Conservation (phyloP, 2,329 filamentous ascomycete genomes). For the Lachnellula willkommii region DNA sequence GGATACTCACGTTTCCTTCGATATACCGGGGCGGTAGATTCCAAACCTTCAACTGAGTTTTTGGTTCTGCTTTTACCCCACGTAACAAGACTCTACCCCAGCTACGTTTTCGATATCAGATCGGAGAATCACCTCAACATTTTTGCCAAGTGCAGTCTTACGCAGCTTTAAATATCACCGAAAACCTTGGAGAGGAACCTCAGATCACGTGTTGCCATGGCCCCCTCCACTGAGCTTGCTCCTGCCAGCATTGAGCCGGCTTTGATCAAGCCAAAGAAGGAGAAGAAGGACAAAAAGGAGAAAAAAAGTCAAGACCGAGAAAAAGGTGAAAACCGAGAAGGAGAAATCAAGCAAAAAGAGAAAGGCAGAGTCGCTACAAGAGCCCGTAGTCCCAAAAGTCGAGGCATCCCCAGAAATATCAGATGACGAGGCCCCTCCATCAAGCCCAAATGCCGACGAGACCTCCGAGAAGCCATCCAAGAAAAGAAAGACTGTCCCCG, state of each 20-base stretch:
- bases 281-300: conserved; percentile 5
- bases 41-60: too few relatives aligned
- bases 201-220: conserved; percentile 2
- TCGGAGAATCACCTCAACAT: too few relatives aligned
- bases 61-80: too few relatives aligned
- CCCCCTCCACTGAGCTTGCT: neutral
- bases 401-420: conserved; percentile 2
- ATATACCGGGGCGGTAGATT: too few relatives aligned
- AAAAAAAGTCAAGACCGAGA: neutral
- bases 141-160: neutral
- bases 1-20: too few relatives aligned
- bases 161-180: too few relatives aligned
- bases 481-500: conserved; percentile 66
- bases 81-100: too few relatives aligned
- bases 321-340: conserved; percentile 14
- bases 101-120: too few relatives aligned
- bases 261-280: conserved; percentile 2
- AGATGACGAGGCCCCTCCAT: neutral
- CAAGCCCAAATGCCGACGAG: conserved; percentile 4
- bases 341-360: conserved; percentile 27
- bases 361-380: conserved; percentile 15
- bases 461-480: conserved; percentile 22
- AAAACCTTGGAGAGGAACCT: neutral
- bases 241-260: neutral
- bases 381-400: conserved; percentile 1